phyloP scores from a whole-genome alignment of 805 yeast genomes.

The Candida pseudoglaebosa region DNA sequence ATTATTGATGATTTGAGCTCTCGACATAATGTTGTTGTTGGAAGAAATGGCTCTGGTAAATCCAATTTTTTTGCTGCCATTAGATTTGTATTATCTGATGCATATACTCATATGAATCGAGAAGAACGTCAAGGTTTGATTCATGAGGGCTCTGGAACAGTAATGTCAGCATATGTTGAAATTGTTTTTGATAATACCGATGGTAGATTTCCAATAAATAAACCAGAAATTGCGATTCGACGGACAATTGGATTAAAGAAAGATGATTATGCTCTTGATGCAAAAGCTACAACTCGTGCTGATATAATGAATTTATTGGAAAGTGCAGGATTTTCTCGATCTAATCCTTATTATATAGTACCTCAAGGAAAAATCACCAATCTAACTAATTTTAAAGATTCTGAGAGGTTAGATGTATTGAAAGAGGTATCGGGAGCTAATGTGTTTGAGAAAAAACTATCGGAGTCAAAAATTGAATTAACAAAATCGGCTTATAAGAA shows the following conservation, averaged over 20 bases:
- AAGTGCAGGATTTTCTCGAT: slow-evolving; percentile 86
- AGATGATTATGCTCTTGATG: slow-evolving; percentile 85
- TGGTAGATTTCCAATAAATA: slow-evolving; percentile 65
- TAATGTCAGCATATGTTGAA: slow-evolving; percentile 91
- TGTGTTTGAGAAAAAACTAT: slow-evolving; percentile 77
- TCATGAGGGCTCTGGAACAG: slow-evolving; percentile 87
- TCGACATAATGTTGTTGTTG: slow-evolving; percentile 76
- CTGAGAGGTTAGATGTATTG: slow-evolving; percentile 70
- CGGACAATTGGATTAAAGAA: slow-evolving; percentile 92
- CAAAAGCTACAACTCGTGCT: slow-evolving; percentile 69
- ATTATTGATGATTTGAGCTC: slow-evolving; percentile 75
- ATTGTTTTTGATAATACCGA: slow-evolving; percentile 80
- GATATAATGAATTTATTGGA: slow-evolving; percentile 82
- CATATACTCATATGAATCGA: slow-evolving; percentile 75
- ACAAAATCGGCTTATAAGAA: slow-evolving; percentile 63
- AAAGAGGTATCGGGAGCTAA: slow-evolving; percentile 96
- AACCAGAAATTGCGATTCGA: slow-evolving; percentile 66
- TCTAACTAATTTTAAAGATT: slow-evolving; percentile 83
- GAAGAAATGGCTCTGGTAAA: slow-evolving; percentile 95
- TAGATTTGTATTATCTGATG: slow-evolving; percentile 86
- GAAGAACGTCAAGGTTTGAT: slow-evolving; percentile 85
- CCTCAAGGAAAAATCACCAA: slow-evolving; percentile 93
- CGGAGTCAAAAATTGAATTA: slow-evolving; percentile 80
- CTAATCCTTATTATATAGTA: slow-evolving; percentile 92
- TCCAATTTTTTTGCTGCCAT: slow-evolving; percentile 95